These are phyloP conservation scores for Linanthus parryae DNA, from an alignment of 148 eudicot species.

Conservation along the genomic window DNA sequence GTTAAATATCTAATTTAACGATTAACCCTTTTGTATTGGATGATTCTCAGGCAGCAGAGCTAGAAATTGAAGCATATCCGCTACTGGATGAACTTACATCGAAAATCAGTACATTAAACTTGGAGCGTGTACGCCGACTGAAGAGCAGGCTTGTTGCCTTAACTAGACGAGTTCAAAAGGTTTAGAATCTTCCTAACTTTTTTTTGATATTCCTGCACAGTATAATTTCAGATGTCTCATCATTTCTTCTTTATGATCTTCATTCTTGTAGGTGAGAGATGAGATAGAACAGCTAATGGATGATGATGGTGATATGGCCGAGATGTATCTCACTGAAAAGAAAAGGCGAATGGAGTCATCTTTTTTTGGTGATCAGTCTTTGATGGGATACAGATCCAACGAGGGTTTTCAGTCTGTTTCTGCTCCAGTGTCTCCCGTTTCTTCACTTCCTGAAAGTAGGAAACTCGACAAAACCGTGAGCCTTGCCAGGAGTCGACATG, in stretches of 20 bases:
- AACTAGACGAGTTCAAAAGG: slow-evolving; percentile 93
- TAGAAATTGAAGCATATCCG: slow-evolving; percentile 92
- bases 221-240: not conserved
- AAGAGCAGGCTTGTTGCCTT: slow-evolving; percentile 89
- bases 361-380: slow-evolving; percentile 65
- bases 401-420: slow-evolving; percentile 59
- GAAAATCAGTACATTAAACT: slow-evolving; percentile 76
- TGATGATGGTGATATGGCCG: slow-evolving; percentile 99
- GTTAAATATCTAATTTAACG: too few species aligned
- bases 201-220: not conserved
- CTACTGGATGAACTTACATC: slow-evolving; percentile 93
- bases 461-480: slow-evolving; percentile 76
- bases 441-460: slow-evolving; percentile 56
- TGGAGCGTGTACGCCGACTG: slow-evolving; percentile 80
- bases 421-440: slow-evolving; percentile 89
- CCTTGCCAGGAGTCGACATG: slow-evolving; percentile 76
- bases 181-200: slow-evolving; percentile 11
- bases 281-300: slow-evolving; percentile 98
- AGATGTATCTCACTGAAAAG: slow-evolving; percentile 95
- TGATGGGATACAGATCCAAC: slow-evolving; percentile 45
- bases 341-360: slow-evolving; percentile 63
- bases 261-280: slow-evolving; percentile 61
- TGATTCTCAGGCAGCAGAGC: slow-evolving; percentile 89
- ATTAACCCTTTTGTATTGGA: too few species aligned
- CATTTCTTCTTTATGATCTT: not conserved